Conservation (phyloP, 73 alveolate species). For the Tetrahymena elliotti region DNA sequence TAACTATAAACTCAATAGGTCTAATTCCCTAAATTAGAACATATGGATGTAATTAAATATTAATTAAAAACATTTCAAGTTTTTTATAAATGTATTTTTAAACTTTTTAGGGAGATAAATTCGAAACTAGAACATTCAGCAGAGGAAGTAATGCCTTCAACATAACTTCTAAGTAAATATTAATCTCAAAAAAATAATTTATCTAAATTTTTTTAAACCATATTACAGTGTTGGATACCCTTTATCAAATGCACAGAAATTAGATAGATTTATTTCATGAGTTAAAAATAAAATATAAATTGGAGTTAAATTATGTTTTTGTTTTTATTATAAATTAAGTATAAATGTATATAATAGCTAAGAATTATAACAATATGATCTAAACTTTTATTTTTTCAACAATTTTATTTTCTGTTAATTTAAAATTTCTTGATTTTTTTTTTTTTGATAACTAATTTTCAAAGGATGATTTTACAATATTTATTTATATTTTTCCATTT, state of each 20-base stretch:
- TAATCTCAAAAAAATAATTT: background rate
- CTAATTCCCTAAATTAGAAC: background rate
- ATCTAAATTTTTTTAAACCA: background rate
- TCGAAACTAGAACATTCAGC: background rate
- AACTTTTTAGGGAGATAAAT: background rate
- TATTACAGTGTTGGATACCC: background rate
- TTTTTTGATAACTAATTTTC: too few relatives aligned
- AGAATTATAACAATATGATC: too few relatives aligned
- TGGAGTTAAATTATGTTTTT: too few relatives aligned
- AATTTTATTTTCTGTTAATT: too few relatives aligned
- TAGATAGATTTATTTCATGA: background rate
- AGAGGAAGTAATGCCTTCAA: background rate
- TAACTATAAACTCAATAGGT: background rate
- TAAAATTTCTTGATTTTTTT: too few relatives aligned
- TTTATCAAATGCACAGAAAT: background rate
- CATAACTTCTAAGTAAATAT: background rate
- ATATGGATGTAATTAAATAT: background rate
- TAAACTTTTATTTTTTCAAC: too few relatives aligned
- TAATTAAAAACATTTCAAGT: background rate
- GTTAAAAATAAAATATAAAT: background rate
- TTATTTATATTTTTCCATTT: too few relatives aligned
- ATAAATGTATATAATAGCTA: too few relatives aligned
- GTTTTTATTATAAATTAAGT: too few relatives aligned
- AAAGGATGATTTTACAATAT: too few relatives aligned
- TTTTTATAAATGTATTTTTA: background rate